Base-by-base conservation (phyloP, 306 rosid species). In the Lithocarpus polystachyus region DNA sequence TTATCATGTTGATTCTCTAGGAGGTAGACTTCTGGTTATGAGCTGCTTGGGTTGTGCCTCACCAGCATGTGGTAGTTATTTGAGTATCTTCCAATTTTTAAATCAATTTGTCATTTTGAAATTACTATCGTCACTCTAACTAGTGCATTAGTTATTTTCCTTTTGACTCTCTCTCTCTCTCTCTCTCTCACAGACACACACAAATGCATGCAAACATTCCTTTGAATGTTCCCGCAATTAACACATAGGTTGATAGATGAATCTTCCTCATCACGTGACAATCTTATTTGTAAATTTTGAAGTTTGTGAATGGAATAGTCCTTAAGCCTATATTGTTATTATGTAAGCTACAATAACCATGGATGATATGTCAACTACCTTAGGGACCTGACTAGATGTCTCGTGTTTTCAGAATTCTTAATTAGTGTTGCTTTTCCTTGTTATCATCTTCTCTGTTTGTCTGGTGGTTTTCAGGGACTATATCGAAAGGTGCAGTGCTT, bases 401-500 rank as follows among this genome's bases (percentile, higher is more conserved):
- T 31, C 55, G 19, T 31, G 55, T 29, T 77, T 37, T 20, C 40
- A 20, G 2, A 52, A 29, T 73, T 82, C 68, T 45, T 76, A 19
- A 72, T 70, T 67, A 29, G 56, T 75, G 29, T 61, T 75, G 20
- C 33, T 31, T 18, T 29, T 20, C 19, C 71, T 48, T 69, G 69
- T 33, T 33, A 45, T 24, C 37, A 20, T 75, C 54, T 10, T 56
- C 5, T 8, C 52, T 37, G 60, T 75, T 80, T 82, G 48, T 79
- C 76, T 73, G 64, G 67, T 78, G 43, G 71, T 33, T 74, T 83
- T 43, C 73, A 92, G 98, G 98, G 73, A 94, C 98, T 59, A 92
- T 94, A 72, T 73, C 90, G 59, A 92, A 94, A 85, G 98, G 98
- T 83, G 98, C 98, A 56, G 91, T 89, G 40, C 86, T 94, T n/a